Base-by-base conservation (phyloP, 129 eudicot species). In the Saposhnikovia divaricata region DNA sequence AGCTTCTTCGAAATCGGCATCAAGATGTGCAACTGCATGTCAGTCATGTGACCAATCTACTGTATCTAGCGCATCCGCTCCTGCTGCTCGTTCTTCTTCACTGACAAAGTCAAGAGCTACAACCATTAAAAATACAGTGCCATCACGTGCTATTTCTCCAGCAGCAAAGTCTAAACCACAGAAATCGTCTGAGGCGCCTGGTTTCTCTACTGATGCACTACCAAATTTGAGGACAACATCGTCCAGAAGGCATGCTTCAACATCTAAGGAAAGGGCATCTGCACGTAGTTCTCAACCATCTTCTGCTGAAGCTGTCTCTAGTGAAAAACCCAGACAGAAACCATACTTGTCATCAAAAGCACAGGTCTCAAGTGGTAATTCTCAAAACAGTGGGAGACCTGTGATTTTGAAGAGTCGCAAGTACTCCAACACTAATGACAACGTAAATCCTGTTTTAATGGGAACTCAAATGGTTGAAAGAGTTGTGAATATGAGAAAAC, bases 391-490 rank as follows among this genome's bases (percentile, higher is more conserved):
- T 31, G 85, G 83, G 40, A 88, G 81, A 83, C 47, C 83, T 40
- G 85, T 82, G 74, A 50, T 85, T 31, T 83, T 85, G 5, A 87
- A 57, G 81, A 85, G 82, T 77, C 88, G 93, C 38, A 91, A 85
- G 80, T 44, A 81, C 72, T 68, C 84, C 23, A 81, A 61, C 40
- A 80, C 77, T 48, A 86, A 78, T 83, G 93, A 90, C 53, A 91
- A 94, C 43, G 98, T 94, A 38, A 94, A 88, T 77, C 98, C 98
- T 42, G 98, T 91, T 4, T 77, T 94, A 76, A 87, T 94, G 84
- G 98, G 98, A 12, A 94, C 93, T 59, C 84, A 94, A 76, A 94
- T 94, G 97, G 97, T 94, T 63, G 98, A 94, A 80, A 86, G 98
- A 78, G 98, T 94, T 40, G 93, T 94, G 69, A 91, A 94, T 87